Base-by-base conservation (phyloP, 1,139 yeast species). In the Spencermartinsiella ligniputridi region DNA sequence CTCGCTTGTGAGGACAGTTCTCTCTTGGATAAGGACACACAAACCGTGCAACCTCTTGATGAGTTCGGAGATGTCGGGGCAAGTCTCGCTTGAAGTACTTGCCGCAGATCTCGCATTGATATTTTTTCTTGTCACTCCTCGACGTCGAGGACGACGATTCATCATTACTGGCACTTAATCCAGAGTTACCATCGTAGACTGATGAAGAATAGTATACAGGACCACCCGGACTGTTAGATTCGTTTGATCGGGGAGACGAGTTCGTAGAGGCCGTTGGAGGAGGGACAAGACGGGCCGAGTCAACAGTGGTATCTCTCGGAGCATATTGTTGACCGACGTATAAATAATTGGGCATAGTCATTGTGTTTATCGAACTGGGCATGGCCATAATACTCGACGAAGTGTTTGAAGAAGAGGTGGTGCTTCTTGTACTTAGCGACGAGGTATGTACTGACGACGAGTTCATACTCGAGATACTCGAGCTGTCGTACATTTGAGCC, bases 61-160 rank as follows among this genome's bases (percentile, higher is more conserved):
- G 88, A 0, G 83, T 81, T 46, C 87, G 63, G 70, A 78, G 66
- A 56, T 81, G 88, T 38, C 88, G 66, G 1, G 82, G 72, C 71
- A 81, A 70, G 58, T 81, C 88, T 49, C 88, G 67, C 13, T 77
- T 69, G 46, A 81, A 78, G 45, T 70, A 63, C 53, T 76, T 78
- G 17, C 76, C 74, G 62, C 88, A 81, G n/a, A 78, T 65, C 2
- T 66, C 68, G 57, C 87, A 81, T 16, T 63, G 65, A 48, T 55
- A 59, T 42, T 58, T 56, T 40, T 51, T 53, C 41, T 56, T 54
- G 29, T 13, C 29, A 8, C 29, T 35, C 11, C 38, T 8, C 11
- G 25, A 9, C 38, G 16, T 6, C 5, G 16, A 6, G 12, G 29
- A 19, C 22, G 22, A 19, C 20, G 6, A 8, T 27, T 22, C 38